Evolutionary conservation across 331 rosid genomes (phyloP).

Genomic region (Acacia concinna): DNA sequence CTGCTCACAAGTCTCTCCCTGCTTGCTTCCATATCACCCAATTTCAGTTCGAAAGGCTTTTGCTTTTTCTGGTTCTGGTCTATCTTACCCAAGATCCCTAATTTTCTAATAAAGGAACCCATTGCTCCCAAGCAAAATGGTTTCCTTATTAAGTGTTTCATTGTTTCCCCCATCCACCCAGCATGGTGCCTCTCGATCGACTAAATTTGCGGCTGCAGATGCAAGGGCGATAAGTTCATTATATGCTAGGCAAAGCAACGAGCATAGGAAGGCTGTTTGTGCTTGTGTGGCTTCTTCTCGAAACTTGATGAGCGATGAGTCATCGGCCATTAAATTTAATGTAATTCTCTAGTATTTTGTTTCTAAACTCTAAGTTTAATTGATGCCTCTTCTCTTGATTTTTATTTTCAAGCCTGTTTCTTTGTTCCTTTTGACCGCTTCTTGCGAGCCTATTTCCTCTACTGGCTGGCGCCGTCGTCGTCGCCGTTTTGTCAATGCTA

Average conservation of each 20-base stretch:
- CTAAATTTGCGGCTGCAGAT: constrained; percentile 33
- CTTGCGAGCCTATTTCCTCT: neutral
- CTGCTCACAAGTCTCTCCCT: too few species aligned
- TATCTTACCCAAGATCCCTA: too few species aligned
- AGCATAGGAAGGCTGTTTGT: constrained; percentile 54
- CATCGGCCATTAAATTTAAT: constrained; percentile 59
- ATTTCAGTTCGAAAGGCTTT: too few species aligned
- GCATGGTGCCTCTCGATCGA: constrained; percentile 37
- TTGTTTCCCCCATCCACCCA: constrained; percentile 45
- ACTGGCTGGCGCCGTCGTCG: neutral
- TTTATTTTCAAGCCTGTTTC: neutral
- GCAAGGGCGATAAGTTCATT: constrained; percentile 26
- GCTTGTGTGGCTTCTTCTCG: constrained; percentile 83
- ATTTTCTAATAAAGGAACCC: constrained; percentile 11
- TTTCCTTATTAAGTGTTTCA: constrained; percentile 51
- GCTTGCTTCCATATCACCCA: too few species aligned
- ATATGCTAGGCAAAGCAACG: constrained; percentile 34
- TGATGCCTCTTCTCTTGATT: neutral
- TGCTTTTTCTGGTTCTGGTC: too few species aligned
- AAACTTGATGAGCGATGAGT: constrained; percentile 57
- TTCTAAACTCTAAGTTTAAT: neutral
- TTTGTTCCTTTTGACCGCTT: neutral
- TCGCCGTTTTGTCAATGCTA: neutral
- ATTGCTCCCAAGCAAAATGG: constrained; percentile 48
- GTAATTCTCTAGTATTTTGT: constrained; percentile 34